Evolutionary conservation across 306 rosid genomes (phyloP).

Genomic region (Acacia melanoxylon): DNA sequence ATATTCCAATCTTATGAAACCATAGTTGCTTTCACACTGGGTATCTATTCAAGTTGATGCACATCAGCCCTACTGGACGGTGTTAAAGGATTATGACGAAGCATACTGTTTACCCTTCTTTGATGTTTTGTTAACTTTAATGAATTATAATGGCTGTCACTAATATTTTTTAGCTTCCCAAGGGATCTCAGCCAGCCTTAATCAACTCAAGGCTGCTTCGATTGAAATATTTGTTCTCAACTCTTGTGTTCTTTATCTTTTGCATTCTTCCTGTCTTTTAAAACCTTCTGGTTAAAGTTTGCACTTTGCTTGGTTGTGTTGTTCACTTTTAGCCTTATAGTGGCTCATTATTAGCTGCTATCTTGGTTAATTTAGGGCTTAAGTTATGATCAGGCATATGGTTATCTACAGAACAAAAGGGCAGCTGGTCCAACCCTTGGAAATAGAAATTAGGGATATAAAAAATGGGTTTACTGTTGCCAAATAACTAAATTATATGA

Average conservation of each 20-base stretch:
- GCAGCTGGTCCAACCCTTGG: background rate
- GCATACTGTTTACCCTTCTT: background rate
- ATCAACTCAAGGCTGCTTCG: background rate
- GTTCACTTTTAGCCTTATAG: background rate
- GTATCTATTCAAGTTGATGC: background rate
- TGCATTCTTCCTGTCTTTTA: background rate
- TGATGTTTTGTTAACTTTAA: background rate
- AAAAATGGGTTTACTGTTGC: background rate
- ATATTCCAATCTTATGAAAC: background rate
- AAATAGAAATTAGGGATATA: background rate
- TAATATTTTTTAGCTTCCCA: background rate
- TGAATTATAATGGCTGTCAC: background rate
- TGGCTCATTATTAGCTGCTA: background rate
- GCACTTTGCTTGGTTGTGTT: background rate
- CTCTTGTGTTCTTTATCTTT: background rate
- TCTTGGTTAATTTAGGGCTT: background rate
- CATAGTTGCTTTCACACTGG: background rate
- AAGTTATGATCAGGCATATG: background rate
- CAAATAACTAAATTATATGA: background rate
- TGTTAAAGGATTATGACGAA: background rate
- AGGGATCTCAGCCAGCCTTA: background rate
- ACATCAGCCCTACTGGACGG: background rate
- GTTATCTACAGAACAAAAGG: background rate
- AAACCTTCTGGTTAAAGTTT: slow-evolving; percentile 6
- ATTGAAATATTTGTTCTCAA: background rate